Evolutionary conservation across 2,329 filamentous ascomycete genomes (phyloP).

Genomic region (Phaeoacremonium minimum): DNA sequence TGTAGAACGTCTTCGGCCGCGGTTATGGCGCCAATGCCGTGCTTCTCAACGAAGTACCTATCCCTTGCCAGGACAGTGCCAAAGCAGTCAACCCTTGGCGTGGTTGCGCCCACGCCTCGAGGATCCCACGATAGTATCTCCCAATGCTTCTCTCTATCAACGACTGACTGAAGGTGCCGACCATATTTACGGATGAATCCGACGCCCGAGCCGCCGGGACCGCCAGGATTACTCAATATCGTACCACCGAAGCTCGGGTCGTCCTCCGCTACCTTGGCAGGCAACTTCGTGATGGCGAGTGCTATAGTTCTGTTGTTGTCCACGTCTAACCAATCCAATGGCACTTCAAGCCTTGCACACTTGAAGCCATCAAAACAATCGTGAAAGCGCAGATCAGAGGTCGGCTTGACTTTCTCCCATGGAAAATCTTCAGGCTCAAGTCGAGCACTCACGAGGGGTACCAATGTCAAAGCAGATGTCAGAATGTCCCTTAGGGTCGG

Average conservation of each 20-base stretch:
- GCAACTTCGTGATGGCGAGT: conserved; percentile 35
- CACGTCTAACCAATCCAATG: conserved; percentile 33
- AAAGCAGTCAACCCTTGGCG: conserved; percentile 34
- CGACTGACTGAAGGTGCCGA: conserved; percentile 19
- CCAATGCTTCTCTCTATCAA: conserved; percentile 25
- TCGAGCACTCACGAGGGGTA: too few relatives aligned
- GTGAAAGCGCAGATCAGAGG: too few relatives aligned
- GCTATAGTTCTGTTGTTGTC: conserved; percentile 23
- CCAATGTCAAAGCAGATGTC: too few relatives aligned
- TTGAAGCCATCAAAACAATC: too few relatives aligned
- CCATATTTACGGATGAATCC: conserved; percentile 17
- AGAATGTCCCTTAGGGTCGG: too few relatives aligned
- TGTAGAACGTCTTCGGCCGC: conserved; percentile 13
- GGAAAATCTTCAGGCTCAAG: too few relatives aligned
- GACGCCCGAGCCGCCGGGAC: conserved; percentile 37
- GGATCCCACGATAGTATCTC: conserved; percentile 40
- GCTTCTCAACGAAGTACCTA: conserved; percentile 21
- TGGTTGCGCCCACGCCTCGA: conserved; percentile 31
- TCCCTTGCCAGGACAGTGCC: conserved; percentile 21
- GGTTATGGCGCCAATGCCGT: conserved; percentile 22
- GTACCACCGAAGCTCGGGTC: conserved; percentile 35
- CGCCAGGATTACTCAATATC: conserved; percentile 39
- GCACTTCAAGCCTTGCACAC: too few relatives aligned
- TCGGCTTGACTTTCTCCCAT: too few relatives aligned
- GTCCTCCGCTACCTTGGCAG: conserved; percentile 29